Evolutionary conservation across 768 basidiomycete genomes (phyloP).

Genomic region (Lanmaoa pseudosensibilis): DNA sequence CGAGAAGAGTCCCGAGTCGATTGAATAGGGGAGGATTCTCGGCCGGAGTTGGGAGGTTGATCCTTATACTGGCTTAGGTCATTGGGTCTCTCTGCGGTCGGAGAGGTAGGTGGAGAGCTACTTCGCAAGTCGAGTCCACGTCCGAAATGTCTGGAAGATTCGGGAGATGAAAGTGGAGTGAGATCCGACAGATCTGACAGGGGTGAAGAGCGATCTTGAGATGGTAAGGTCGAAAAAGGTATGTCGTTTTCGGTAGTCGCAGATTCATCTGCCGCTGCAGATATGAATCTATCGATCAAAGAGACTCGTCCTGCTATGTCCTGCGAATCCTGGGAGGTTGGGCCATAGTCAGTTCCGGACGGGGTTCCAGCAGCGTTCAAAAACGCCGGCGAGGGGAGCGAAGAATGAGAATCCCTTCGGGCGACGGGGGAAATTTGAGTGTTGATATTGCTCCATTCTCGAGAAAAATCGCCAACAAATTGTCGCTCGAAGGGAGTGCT

Average conservation of each 20-base stretch:
- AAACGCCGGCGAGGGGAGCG: slow-evolving; percentile 7
- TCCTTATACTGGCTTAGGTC: not conserved
- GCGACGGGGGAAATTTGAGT: slow-evolving; percentile 26
- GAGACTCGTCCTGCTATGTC: slow-evolving; percentile 19
- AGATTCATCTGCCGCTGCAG: slow-evolving; percentile 21
- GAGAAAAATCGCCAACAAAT: slow-evolving; percentile 22
- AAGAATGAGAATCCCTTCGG: slow-evolving; percentile 3
- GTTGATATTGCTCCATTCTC: slow-evolving; percentile 17
- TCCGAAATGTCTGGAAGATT: slow-evolving; percentile 6
- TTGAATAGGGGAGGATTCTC: not conserved
- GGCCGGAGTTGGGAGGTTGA: not conserved
- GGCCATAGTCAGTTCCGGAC: not conserved
- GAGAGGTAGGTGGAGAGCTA: slow-evolving; percentile 24
- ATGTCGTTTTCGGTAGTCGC: not conserved
- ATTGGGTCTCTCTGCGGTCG: not conserved
- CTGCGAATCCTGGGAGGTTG: slow-evolving; percentile 8
- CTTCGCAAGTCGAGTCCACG: slow-evolving; percentile 2
- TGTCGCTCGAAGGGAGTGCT: slow-evolving; percentile 33
- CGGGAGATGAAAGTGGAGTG: slow-evolving; percentile 31
- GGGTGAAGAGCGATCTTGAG: slow-evolving; percentile 22
- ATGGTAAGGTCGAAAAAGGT: not conserved
- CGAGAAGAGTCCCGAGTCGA: slow-evolving; percentile 5
- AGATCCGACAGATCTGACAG: slow-evolving; percentile 31
- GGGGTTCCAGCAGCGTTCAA: not conserved
- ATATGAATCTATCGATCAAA: slow-evolving; percentile 30